These are phyloP conservation scores for Sclerotinia glacialis DNA, from an alignment of 2,329 filamentous ascomycete genomes.

Conservation along the genomic window DNA sequence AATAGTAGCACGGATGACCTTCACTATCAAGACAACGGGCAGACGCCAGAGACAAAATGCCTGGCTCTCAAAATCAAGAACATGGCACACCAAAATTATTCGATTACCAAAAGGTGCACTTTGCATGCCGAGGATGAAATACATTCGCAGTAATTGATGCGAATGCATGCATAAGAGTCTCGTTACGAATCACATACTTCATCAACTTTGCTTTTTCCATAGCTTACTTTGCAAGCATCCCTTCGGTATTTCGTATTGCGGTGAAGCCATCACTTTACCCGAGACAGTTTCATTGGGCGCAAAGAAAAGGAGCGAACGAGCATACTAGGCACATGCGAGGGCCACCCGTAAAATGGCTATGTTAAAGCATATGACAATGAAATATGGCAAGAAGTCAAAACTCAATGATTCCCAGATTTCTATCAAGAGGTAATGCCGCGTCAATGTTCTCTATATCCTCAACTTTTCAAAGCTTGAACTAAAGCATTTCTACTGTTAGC, in stretches of 20 bases:
- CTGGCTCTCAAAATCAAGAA: background rate
- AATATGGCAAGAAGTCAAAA: constrained; percentile 11
- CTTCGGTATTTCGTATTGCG: constrained; percentile 8
- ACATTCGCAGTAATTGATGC: background rate
- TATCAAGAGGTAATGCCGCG: background rate
- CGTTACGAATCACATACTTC: background rate
- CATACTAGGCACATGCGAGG: constrained; percentile 12
- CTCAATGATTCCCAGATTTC: background rate
- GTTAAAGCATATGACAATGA: constrained; percentile 1
- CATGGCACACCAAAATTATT: background rate
- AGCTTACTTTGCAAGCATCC: constrained; percentile 2
- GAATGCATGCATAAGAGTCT: constrained; percentile 9
- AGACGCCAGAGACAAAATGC: background rate
- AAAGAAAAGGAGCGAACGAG: background rate
- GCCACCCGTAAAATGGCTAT: background rate
- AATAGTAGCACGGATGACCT: background rate
- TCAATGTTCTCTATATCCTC: constrained; percentile 4
- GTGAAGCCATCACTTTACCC: background rate
- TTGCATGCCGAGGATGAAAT: constrained; percentile 12
- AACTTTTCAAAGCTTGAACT: background rate
- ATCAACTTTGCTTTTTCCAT: constrained; percentile 1
- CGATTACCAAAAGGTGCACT: background rate
- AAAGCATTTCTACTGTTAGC: background rate
- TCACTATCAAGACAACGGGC: background rate
- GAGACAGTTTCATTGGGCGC: background rate